A percentile compares a stretch with the other conserved stretches of the same genome.
Conservation (phyloP, 768 basidiomycete species). For the Phlebiopsis flavidoalba region DNA sequence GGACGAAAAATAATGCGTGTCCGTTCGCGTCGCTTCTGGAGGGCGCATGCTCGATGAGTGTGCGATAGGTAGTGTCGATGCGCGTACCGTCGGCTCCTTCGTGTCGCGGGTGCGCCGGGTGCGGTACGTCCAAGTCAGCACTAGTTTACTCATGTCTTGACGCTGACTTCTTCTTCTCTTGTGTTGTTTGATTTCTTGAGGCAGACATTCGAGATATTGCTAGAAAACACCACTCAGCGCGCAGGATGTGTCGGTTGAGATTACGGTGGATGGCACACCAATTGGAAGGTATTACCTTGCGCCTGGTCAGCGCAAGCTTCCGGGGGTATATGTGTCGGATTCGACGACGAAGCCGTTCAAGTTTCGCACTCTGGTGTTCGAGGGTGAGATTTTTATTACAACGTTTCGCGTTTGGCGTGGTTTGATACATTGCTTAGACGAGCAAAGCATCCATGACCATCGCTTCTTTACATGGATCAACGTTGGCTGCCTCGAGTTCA, state of each 20-base stretch:
- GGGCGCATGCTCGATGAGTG: constrained; percentile 1
- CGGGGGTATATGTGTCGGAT: constrained; percentile 1
- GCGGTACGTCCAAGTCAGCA: background rate
- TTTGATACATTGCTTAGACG: too few species aligned
- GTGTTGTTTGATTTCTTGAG: too few species aligned
- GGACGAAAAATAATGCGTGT: too few species aligned
- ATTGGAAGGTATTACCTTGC: constrained; percentile 6
- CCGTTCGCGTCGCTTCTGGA: background rate
- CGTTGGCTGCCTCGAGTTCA: background rate
- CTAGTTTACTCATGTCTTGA: too few species aligned
- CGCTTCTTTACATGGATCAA: background rate
- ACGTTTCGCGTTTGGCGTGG: too few species aligned
- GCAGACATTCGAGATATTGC: constrained; percentile 2
- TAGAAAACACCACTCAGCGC: background rate
- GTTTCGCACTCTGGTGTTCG: background rate
- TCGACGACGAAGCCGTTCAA: constrained; percentile 1
- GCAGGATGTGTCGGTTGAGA: constrained; percentile 1
- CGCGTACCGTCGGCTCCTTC: constrained; percentile 2
- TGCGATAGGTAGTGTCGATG: background rate
- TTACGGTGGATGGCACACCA: background rate
- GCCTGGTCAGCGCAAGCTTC: constrained; percentile 1
- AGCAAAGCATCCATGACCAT: background rate
- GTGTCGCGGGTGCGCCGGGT: constrained; percentile 1
- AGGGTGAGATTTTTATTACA: too few species aligned
- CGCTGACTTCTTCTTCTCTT: too few species aligned